These are phyloP conservation scores for Alternaria sp. DNA, from an alignment of 2,329 filamentous ascomycete species.

Conservation along the genomic window DNA sequence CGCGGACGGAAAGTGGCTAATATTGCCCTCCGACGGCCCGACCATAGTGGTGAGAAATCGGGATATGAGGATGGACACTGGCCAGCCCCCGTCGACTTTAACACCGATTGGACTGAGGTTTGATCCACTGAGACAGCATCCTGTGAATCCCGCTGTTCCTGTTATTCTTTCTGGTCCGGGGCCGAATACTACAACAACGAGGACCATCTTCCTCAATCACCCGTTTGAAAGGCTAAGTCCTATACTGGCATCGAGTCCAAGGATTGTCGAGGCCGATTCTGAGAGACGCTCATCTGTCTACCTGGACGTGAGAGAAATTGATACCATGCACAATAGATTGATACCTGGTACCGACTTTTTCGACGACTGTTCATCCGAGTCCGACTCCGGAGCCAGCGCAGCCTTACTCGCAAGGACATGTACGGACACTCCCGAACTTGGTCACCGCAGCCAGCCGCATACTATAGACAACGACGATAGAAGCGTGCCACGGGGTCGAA, in stretches of 20 bases:
- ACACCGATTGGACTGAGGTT: constrained; percentile 3
- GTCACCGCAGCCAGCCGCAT: constrained; percentile 15
- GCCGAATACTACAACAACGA: constrained; percentile 16
- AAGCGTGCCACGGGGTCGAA: constrained; percentile 16
- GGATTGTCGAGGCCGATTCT: constrained; percentile 33
- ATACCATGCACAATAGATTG: constrained; percentile 31
- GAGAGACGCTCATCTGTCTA: constrained; percentile 32
- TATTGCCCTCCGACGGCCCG: background rate
- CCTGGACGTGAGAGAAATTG: constrained; percentile 32
- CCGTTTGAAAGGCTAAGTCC: constrained; percentile 39
- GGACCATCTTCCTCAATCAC: constrained; percentile 34
- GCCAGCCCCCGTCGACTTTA: background rate
- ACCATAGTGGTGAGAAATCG: background rate
- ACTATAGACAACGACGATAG: background rate
- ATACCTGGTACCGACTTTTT: constrained; percentile 40
- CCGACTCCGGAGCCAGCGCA: constrained; percentile 36
- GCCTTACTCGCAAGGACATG: constrained; percentile 27
- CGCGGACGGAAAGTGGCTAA: background rate
- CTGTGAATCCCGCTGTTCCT: constrained; percentile 13
- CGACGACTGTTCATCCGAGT: constrained; percentile 35
- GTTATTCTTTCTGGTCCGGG: constrained; percentile 11
- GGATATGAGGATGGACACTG: constrained; percentile 13
- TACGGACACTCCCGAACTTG: constrained; percentile 6
- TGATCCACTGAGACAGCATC: constrained; percentile 21
- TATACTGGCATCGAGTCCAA: constrained; percentile 41